Base-by-base conservation (phyloP, 257 asterid species). In the Paulownia fortunei region DNA sequence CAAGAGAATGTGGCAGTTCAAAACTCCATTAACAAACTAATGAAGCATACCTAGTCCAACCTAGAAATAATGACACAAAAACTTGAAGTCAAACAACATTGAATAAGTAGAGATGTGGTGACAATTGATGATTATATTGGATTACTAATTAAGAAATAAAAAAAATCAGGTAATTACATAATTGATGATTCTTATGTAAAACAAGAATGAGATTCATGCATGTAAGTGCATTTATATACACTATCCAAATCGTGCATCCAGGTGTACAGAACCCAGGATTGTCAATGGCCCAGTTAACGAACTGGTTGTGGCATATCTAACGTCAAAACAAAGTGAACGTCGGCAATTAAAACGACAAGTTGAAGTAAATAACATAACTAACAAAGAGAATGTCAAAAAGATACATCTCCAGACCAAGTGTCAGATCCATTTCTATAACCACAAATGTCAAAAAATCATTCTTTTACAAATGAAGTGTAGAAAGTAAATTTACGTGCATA, bases 381-480 rank as follows among this genome's bases (percentile, higher is more conserved):
- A 56, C 61, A 65, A 42, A 66, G 63, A 44, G n/a, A 39, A 34
- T 36, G 34, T 54, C 8, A 44, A 15, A 58, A 54, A 26, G 34
- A 67, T 23, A 51, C 21, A 27, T 21, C 44, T 52, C 21, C 13
- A 10, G 61, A 37, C 60, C n/a, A 58, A 74, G 26, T 68, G 37
- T 12, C 23, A 27, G 62, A 68, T 44, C 6, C 30, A 36, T 74
- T 70, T 72, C 18, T 13, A 15, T 12, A 23, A 52, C 24, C 52
- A 62, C 36, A 62, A 70, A 51, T 32, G 65, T 18, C 9, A 56
- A 61, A 79, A 6, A 44, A 23, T 63, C 68, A 36, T 56, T 41
- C 76, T 54, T 76, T 77, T 52, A 24, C 39, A 65, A 51, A 21
- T 13, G 26, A 76, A 8, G 52, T 30, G 70, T 69, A 4, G 13